Percentiles rank a stretch among this genome's conserved stretches.
Evolutionary conservation across 345 rosid genomes (phyloP).

Genomic region (Combretum micranthum): DNA sequence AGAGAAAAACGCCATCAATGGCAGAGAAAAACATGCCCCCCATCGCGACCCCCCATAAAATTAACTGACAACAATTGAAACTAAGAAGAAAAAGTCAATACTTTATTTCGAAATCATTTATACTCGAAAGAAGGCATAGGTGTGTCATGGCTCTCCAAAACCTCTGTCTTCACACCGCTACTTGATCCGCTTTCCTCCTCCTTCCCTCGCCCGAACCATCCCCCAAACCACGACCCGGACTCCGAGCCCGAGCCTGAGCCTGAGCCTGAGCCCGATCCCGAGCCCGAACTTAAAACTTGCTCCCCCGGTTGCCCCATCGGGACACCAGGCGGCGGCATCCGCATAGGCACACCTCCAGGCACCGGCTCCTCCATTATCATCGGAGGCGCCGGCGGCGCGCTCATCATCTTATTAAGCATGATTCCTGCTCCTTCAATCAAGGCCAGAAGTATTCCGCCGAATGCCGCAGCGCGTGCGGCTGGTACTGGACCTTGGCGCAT

Average conservation of each 20-base stretch:
- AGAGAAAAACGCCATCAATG: no score
- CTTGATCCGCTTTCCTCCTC: constrained; percentile 25
- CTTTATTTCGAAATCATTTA: constrained; percentile 18
- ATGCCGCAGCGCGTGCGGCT: constrained; percentile 39
- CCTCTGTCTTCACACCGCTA: constrained; percentile 42
- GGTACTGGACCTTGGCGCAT: constrained; percentile 62
- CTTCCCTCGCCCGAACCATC: constrained; percentile 43
- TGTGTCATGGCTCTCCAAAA: constrained; percentile 75
- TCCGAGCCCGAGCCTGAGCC: constrained; percentile 26
- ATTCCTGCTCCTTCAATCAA: constrained; percentile 66
- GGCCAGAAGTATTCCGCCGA: constrained; percentile 55
- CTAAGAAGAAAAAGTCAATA: no score
- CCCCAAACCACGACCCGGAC: constrained; percentile 43
- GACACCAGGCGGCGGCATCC: constrained; percentile 22
- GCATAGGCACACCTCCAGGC: constrained; percentile 22
- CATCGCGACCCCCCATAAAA: no score
- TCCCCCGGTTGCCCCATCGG: constrained; percentile 13
- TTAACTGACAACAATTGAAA: no score
- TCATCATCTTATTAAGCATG: constrained; percentile 40
- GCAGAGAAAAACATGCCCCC: no score
- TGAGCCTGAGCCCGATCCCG: constrained; percentile 24
- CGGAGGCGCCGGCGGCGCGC: constrained; percentile 32
- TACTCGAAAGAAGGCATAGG: constrained; percentile 63
- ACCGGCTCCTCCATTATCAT: constrained; percentile 35
- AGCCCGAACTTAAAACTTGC: constrained; percentile 15